These are phyloP conservation scores for Kwoniella europaea DNA, from an alignment of 768 basidiomycete species.

Conservation along the genomic window DNA sequence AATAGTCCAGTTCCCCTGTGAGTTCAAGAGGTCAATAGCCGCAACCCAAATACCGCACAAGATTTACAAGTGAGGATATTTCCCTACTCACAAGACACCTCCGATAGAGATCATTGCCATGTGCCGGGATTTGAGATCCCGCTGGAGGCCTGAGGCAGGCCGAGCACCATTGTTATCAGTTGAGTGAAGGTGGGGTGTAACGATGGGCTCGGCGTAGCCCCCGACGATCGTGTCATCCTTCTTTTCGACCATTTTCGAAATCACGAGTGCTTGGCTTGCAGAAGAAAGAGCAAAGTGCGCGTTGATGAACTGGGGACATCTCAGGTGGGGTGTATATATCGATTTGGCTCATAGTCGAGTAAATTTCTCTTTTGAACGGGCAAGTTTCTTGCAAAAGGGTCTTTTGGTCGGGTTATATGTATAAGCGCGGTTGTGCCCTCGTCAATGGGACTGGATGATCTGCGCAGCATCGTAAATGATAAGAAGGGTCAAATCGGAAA, in stretches of 20 bases:
- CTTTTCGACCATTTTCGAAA: not conserved
- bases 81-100: not conserved
- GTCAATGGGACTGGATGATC: no score
- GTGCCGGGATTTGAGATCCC: conserved; percentile 10
- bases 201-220: not conserved
- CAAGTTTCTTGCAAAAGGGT: no score
- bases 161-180: not conserved
- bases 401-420: no score
- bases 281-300: not conserved
- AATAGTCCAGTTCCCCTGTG: conserved; percentile 65
- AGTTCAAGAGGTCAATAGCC: not conserved
- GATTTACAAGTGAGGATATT: not conserved
- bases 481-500: no score
- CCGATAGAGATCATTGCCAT: conserved; percentile 4
- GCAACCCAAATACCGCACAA: not conserved
- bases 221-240: not conserved
- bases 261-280: not conserved
- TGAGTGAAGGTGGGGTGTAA: not conserved
- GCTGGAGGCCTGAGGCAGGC: not conserved
- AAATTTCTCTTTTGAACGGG: no score
- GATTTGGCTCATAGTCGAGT: not conserved
- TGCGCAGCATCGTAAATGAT: no score
- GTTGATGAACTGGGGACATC: not conserved
- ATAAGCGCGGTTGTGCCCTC: no score
- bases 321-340: not conserved